Percentiles rank a stretch among this genome's conserved stretches.
phyloP scores from a whole-genome alignment of 2,329 filamentous ascomycete species.

The Penicillium sp. region DNA sequence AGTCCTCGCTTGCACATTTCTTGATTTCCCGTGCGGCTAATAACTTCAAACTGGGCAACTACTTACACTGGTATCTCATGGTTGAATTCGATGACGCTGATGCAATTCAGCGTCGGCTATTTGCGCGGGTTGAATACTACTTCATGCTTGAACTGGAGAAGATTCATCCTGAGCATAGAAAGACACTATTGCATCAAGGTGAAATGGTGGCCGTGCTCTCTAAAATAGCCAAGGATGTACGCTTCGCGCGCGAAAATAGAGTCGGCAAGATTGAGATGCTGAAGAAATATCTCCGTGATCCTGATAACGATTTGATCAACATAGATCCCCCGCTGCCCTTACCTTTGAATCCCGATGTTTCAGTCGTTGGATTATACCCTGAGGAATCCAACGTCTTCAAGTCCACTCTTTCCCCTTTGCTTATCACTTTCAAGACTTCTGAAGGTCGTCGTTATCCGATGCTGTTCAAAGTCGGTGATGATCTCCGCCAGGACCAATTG shows the following conservation, averaged over 20 bases:
- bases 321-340: constrained; percentile 86
- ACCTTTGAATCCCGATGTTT: constrained; percentile 79
- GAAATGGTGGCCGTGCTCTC: constrained; percentile 84
- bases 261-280: constrained; percentile 77
- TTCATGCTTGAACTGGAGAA: constrained; percentile 88
- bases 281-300: constrained; percentile 79
- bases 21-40: constrained; percentile 81
- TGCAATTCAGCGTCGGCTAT: constrained; percentile 76
- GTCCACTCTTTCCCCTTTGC: constrained; percentile 86
- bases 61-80: constrained; percentile 97
- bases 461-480: constrained; percentile 96
- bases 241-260: constrained; percentile 73
- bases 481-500: constrained; percentile 92
- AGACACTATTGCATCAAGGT: constrained; percentile 76
- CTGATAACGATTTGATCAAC: constrained; percentile 79
- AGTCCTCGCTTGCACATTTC: constrained; percentile 85
- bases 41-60: constrained; percentile 89
- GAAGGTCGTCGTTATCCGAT: constrained; percentile 79
- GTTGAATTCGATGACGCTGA: constrained; percentile 89
- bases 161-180: constrained; percentile 69
- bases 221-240: constrained; percentile 85
- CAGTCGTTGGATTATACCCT: constrained; percentile 73
- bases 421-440: constrained; percentile 82
- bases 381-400: constrained; percentile 93
- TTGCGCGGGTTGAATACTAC: constrained; percentile 89